phyloP scores from a whole-genome alignment of 768 basidiomycete genomes.

The Leccinum subgranulosum region DNA sequence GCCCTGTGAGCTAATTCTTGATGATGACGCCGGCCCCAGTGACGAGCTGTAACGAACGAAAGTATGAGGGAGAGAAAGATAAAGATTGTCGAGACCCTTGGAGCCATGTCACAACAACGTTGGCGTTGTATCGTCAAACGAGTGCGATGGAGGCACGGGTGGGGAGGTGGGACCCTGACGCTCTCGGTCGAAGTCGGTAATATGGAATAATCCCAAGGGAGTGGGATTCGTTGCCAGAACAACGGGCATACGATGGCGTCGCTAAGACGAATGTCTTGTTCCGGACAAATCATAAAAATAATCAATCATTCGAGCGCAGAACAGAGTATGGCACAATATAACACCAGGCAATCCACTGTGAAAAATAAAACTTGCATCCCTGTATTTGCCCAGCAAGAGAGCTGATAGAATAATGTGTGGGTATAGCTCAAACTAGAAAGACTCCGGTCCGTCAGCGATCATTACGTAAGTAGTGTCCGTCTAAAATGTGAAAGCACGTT shows the following conservation, averaged over 20 bases:
- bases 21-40: constrained; percentile 40
- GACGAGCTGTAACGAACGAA: constrained; percentile 33
- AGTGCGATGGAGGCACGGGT: constrained; percentile 15
- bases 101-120: constrained; percentile 14
- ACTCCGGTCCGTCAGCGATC: constrained; percentile 18
- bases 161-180: background rate
- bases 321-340: constrained; percentile 16
- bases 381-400: constrained; percentile 4
- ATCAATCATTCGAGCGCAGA: background rate
- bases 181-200: background rate
- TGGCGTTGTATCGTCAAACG: constrained; percentile 11
- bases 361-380: constrained; percentile 5
- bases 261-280: constrained; percentile 7
- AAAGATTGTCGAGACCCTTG: constrained; percentile 28
- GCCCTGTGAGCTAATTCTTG: constrained; percentile 46
- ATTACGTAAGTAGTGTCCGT: constrained; percentile 14
- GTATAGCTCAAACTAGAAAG: constrained; percentile 23
- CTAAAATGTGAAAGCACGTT: constrained; percentile 14
- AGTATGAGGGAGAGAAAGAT: constrained; percentile 34
- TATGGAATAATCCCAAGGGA: background rate
- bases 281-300: background rate
- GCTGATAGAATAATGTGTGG: constrained; percentile 20
- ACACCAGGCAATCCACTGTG: constrained; percentile 2
- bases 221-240: constrained; percentile 15
- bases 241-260: constrained; percentile 4